Evolutionary conservation across 192 early-diverging fungal species (phyloP).

Genomic region (Geranomyces variabilis): DNA sequence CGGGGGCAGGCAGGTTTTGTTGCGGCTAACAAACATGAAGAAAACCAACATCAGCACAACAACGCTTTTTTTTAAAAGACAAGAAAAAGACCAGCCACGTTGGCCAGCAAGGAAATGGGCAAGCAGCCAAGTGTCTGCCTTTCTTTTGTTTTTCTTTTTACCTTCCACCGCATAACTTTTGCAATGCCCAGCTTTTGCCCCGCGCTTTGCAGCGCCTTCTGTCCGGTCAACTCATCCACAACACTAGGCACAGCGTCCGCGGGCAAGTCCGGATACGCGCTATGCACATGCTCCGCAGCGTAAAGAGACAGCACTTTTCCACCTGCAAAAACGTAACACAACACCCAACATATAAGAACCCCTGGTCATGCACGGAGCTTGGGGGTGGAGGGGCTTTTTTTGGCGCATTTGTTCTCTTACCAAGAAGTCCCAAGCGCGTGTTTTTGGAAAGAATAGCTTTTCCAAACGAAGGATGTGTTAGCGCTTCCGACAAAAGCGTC

Average conservation of each 20-base stretch:
- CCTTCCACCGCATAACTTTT: constrained; percentile 11
- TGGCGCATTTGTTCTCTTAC: background rate
- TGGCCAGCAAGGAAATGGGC: no score
- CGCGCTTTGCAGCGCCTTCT: background rate
- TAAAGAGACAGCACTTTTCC: constrained; percentile 7
- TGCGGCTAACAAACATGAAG: background rate
- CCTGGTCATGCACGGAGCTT: background rate
- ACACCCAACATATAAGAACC: background rate
- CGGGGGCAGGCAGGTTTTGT: background rate
- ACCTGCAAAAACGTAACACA: background rate
- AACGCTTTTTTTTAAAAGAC: no score
- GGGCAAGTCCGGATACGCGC: background rate
- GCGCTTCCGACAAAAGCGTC: background rate
- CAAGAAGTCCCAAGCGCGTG: background rate
- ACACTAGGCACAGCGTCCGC: constrained; percentile 9
- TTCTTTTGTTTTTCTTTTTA: background rate
- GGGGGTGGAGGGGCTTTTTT: no score
- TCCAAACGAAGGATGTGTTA: constrained; percentile 11
- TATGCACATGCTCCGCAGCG: constrained; percentile 6
- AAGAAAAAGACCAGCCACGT: no score
- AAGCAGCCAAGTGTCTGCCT: no score
- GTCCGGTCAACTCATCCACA: constrained; percentile 9
- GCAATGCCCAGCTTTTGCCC: constrained; percentile 9
- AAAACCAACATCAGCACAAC: no score
- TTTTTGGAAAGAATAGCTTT: background rate